Evolutionary conservation across 805 yeast genomes (phyloP).

Genomic region (Wickerhamomyces canadensis): DNA sequence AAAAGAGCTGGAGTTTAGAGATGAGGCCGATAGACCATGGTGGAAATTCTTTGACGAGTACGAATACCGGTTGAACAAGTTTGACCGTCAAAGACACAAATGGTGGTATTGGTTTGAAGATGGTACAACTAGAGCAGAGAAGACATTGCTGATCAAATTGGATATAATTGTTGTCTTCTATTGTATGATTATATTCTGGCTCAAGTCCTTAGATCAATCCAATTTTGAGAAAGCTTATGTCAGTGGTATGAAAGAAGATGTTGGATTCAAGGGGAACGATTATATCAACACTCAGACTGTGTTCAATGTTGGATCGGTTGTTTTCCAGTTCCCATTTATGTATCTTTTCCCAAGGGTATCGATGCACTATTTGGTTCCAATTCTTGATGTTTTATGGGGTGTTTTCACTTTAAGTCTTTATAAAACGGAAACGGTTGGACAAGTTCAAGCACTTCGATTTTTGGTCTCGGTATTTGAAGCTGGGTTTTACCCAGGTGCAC

Average conservation of each 20-base stretch:
- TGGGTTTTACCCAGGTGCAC: constrained; percentile 52
- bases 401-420: constrained; percentile 49
- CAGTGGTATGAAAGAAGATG: constrained; percentile 50
- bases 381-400: constrained; percentile 58
- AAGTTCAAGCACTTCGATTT: constrained; percentile 54
- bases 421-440: constrained; percentile 37
- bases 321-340: constrained; percentile 60
- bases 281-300: constrained; percentile 52
- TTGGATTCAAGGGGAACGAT: constrained; percentile 55
- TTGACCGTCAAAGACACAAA: constrained; percentile 28
- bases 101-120: constrained; percentile 55
- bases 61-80: constrained; percentile 44
- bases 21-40: constrained; percentile 48
- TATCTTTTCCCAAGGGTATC: constrained; percentile 50
- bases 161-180: constrained; percentile 49
- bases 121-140: constrained; percentile 29
- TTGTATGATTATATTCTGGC: constrained; percentile 59
- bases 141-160: constrained; percentile 28
- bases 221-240: constrained; percentile 62
- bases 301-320: constrained; percentile 52
- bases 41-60: constrained; percentile 55
- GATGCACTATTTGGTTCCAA: constrained; percentile 40
- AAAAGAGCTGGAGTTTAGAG: constrained; percentile 34
- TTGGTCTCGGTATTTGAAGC: constrained; percentile 63
- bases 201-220: constrained; percentile 54